phyloP scores from a whole-genome alignment of 129 eudicot species.

The Deinandra increscens region DNA sequence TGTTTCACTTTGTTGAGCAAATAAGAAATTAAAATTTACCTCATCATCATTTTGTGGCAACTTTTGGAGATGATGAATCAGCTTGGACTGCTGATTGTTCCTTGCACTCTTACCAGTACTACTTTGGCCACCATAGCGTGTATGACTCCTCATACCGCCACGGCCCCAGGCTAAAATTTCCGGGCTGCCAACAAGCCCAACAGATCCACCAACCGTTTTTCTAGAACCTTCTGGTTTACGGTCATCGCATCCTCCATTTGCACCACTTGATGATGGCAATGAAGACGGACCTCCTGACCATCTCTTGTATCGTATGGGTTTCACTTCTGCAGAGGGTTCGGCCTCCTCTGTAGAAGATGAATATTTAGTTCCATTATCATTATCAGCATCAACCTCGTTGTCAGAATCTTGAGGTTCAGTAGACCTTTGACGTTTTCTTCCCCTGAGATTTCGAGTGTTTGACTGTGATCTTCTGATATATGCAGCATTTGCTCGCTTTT shows the following conservation, averaged over 20 bases:
- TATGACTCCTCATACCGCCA: slow-evolving; percentile 75
- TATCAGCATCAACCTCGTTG: slow-evolving; percentile 57
- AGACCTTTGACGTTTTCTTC: slow-evolving; percentile 48
- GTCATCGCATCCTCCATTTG: slow-evolving; percentile 53
- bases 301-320: slow-evolving; percentile 52
- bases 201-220: slow-evolving; percentile 47
- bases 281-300: slow-evolving; percentile 53
- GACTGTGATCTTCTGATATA: slow-evolving; percentile 54
- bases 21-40: slow-evolving; percentile 39
- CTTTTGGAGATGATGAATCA: slow-evolving; percentile 56
- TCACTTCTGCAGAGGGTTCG: slow-evolving; percentile 51
- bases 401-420: slow-evolving; percentile 58
- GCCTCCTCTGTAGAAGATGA: slow-evolving; percentile 83
- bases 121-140: slow-evolving; percentile 50
- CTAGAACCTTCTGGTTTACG: slow-evolving; percentile 52
- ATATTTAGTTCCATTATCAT: slow-evolving; percentile 51
- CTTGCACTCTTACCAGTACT: slow-evolving; percentile 44
- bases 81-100: slow-evolving; percentile 47
- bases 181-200: slow-evolving; percentile 50
- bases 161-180: slow-evolving; percentile 80
- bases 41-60: slow-evolving; percentile 45
- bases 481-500: slow-evolving; percentile 52
- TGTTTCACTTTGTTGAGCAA: neutral
- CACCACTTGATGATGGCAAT: slow-evolving; percentile 43
- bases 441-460: slow-evolving; percentile 44